A percentile compares a stretch with the other conserved stretches of the same genome.
Conservation (phyloP, 2,329 filamentous ascomycete genomes). For the Triangularia verruculosa region DNA sequence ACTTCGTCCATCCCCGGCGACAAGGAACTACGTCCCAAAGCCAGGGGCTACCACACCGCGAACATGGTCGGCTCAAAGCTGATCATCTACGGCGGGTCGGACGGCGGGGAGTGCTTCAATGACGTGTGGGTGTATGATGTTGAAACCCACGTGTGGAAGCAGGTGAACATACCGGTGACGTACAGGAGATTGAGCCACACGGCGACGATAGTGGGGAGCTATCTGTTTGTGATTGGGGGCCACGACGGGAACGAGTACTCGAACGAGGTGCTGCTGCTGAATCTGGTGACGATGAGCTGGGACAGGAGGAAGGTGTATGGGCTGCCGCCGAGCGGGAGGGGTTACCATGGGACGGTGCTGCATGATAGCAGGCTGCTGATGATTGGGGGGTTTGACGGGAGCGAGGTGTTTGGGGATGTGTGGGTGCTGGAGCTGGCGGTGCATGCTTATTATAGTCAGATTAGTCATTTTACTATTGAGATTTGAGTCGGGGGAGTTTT, state of each 20-base stretch:
- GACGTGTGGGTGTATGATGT: constrained; percentile 73
- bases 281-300: constrained; percentile 73
- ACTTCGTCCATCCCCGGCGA: constrained; percentile 1
- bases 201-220: constrained; percentile 66
- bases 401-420: constrained; percentile 65
- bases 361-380: constrained; percentile 63
- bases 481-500: constrained; percentile 41
- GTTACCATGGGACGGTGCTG: constrained; percentile 65
- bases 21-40: constrained; percentile 49
- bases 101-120: constrained; percentile 69
- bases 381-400: constrained; percentile 66
- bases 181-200: constrained; percentile 66
- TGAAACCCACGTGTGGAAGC: constrained; percentile 57
- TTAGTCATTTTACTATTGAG: constrained; percentile 69
- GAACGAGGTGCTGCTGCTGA: constrained; percentile 65
- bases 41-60: constrained; percentile 67
- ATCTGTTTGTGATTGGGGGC: constrained; percentile 67
- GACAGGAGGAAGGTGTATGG: constrained; percentile 65
- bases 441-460: constrained; percentile 70
- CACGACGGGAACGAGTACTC: constrained; percentile 69
- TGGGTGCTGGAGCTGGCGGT: constrained; percentile 66
- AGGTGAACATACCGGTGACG: constrained; percentile 57
- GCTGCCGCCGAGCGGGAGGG: constrained; percentile 58
- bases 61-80: constrained; percentile 72
- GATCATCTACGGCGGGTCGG: constrained; percentile 68